Conservation (phyloP, 1,284 basidiomycete genomes). For the Ganoderma resinaceum region DNA sequence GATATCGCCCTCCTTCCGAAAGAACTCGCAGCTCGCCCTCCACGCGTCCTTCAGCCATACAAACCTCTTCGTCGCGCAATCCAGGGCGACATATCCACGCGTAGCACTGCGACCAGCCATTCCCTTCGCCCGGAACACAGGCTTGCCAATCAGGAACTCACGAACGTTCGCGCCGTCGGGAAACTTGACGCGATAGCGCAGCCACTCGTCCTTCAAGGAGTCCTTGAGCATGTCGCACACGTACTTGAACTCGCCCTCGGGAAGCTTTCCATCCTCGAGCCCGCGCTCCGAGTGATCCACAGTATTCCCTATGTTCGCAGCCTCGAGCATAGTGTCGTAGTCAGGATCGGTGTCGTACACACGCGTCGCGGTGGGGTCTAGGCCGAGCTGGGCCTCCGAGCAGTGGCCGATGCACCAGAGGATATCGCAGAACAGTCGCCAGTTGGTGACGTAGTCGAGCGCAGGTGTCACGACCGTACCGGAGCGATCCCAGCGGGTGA, state of each 20-base stretch:
- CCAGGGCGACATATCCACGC: constrained; percentile 12
- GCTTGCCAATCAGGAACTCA: constrained; percentile 14
- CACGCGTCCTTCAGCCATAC: constrained; percentile 17
- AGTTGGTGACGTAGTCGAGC: constrained; percentile 6
- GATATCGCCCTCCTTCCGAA: constrained; percentile 2
- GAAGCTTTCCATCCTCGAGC: neutral
- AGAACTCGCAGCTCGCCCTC: neutral
- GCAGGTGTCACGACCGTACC: neutral
- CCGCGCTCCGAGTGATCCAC: neutral
- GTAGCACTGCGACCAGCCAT: constrained; percentile 14
- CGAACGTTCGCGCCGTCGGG: neutral
- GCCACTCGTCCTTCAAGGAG: neutral
- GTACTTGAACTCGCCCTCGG: constrained; percentile 3
- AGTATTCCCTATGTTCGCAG: neutral
- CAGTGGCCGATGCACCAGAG: constrained; percentile 34
- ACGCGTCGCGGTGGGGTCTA: constrained; percentile 12
- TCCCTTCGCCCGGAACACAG: neutral
- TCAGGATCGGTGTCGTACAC: neutral
- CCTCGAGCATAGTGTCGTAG: neutral
- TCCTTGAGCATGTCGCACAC: constrained; percentile 7
- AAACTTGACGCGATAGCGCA: neutral
- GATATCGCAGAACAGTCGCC: constrained; percentile 1
- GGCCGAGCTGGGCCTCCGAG: constrained; percentile 38
- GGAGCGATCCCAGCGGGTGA: constrained; percentile 13
- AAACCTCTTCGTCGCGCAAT: neutral